Evolutionary conservation across 2,329 filamentous ascomycete genomes (phyloP), one percentile per base, ranked within the genome.

Genomic region (Fusarium palustre): DNA sequence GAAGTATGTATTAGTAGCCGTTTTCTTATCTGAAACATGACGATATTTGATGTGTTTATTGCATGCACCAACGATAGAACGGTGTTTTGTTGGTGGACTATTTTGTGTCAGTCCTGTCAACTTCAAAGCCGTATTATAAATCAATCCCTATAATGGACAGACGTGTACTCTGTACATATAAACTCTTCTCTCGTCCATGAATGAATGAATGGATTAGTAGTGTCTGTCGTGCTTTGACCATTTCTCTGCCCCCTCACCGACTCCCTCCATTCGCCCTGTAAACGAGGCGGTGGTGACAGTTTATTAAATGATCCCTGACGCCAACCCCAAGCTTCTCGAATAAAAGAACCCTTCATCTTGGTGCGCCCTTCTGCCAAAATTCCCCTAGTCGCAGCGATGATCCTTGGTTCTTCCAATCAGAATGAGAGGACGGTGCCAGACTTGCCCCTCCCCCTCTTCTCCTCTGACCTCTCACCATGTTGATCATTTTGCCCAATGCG

Each of bases 301-400:
- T 52, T 43, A 22, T 13, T 39, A 39, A 24, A 41, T 34, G 49
- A 69, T 67, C 66, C 66, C 53, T 69, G 66, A 34, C 47, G 25
- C 34, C 45, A 38, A 45, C 46, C 56, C 42, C 56, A 52, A 69
- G 47, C 66, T 69, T 69, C 66, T 69, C 66, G 66, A 69, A 69
- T 66, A 69, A 67, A 69, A 67, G 66, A 69, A 69, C 66, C 54
- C 47, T 57, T 53, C 47, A 54, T 48, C 48, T 52, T 38, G 48
- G 45, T 52, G 64, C 59, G 57, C 58, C 43, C 52, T 52, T 59
- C 41, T 64, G 33, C 20, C 41, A 59, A 59, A 68, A 68, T 61
- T 61, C 56, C 66, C 61, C 65, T 69, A 69, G 59, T 60, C 47
- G 48, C 52, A 56, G 65, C 24, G 61, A 63, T 57, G 52, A 69